phyloP scores from a whole-genome alignment of 1,284 basidiomycete species.

The Naganishia liquefaciens region DNA sequence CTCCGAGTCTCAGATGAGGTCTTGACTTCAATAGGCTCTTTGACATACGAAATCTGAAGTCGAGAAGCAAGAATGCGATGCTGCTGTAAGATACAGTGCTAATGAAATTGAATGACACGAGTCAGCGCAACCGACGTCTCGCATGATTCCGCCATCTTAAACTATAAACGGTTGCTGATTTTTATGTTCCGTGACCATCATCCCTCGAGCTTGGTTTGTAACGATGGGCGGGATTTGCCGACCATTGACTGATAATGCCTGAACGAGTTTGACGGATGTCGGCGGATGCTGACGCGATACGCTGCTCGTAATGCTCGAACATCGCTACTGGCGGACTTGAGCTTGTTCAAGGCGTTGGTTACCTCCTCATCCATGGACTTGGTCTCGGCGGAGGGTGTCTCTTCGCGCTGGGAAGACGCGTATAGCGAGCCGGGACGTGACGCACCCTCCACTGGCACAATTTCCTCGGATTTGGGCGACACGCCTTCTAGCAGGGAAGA shows the following conservation, averaged over 20 bases:
- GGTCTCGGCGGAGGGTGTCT: not conserved
- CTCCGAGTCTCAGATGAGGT: too few relatives aligned
- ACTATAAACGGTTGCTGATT: too few relatives aligned
- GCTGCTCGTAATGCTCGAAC: conserved; percentile 21
- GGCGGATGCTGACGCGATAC: conserved; percentile 24
- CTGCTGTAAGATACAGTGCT: too few relatives aligned
- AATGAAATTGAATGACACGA: too few relatives aligned
- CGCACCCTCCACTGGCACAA: not conserved
- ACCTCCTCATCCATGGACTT: not conserved
- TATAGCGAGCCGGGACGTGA: not conserved
- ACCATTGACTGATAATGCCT: conserved; percentile 8
- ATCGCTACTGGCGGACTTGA: conserved; percentile 4
- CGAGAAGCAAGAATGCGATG: too few relatives aligned
- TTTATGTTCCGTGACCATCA: not conserved
- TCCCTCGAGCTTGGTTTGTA: not conserved
- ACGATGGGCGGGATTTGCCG: not conserved
- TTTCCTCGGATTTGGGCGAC: not conserved
- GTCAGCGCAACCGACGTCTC: too few relatives aligned
- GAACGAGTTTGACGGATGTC: conserved; percentile 20
- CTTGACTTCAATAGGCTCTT: too few relatives aligned
- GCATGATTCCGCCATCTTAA: too few relatives aligned
- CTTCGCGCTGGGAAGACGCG: not conserved
- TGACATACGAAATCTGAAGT: too few relatives aligned
- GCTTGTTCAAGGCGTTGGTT: not conserved
- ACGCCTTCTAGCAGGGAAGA: conserved; percentile 38